These are phyloP conservation scores for Paecilomyces niveus DNA, from an alignment of 2,329 filamentous ascomycete species.

Conservation along the genomic window DNA sequence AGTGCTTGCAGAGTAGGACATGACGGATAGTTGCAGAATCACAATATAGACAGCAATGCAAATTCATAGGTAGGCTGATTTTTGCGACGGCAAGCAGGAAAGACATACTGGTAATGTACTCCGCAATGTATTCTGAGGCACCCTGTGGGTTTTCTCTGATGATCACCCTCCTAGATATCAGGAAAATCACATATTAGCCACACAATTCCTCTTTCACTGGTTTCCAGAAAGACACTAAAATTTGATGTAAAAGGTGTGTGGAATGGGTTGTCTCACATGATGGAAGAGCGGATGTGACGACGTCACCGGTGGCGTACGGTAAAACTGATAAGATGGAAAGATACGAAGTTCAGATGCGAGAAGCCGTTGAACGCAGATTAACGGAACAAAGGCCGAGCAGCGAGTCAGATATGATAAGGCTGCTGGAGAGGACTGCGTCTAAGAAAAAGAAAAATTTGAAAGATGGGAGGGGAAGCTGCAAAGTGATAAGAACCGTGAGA, in stretches of 20 bases:
- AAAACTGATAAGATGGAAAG: not conserved
- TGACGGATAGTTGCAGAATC: constrained; percentile 3
- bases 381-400: not conserved
- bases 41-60: not conserved
- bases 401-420: not conserved
- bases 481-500: not conserved
- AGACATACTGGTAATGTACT: constrained; percentile 65
- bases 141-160: constrained; percentile 64
- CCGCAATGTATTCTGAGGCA: constrained; percentile 69
- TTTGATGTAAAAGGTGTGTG: not conserved
- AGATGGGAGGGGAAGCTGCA: not conserved
- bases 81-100: not conserved
- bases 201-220: not conserved
- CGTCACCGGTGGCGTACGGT: constrained; percentile 15
- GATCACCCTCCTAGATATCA: constrained; percentile 67
- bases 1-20: not conserved
- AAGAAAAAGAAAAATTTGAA: not conserved
- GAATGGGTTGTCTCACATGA: constrained; percentile 1
- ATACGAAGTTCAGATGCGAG: not conserved
- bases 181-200: not conserved
- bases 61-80: not conserved
- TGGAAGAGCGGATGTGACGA: constrained; percentile 8
- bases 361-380: not conserved
- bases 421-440: not conserved
- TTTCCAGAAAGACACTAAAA: not conserved